Percentiles rank a stretch among this genome's conserved stretches.
phyloP scores from a whole-genome alignment of 306 rosid species.

The Fragaria vesca region DNA sequence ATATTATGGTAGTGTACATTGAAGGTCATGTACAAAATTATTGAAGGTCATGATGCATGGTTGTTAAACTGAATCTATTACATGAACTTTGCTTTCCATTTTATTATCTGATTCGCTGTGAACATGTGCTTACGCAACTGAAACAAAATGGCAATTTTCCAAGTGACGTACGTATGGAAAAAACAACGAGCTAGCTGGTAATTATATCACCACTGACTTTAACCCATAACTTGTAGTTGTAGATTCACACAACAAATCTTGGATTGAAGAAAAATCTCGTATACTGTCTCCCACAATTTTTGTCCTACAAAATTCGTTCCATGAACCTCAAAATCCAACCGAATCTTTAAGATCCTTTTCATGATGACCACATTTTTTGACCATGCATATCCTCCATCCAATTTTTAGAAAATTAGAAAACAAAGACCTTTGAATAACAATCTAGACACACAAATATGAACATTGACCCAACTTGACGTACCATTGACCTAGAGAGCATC shows the following conservation, averaged over 20 bases:
- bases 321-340: conserved; percentile 21
- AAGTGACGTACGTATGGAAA: conserved; percentile 21
- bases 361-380: conserved; percentile 51
- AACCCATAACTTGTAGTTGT: conserved; percentile 42
- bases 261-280: conserved; percentile 42
- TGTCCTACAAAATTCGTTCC: conserved; percentile 8
- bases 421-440: not conserved
- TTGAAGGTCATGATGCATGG: not conserved
- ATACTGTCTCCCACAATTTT: conserved; percentile 42
- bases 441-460: conserved; percentile 2
- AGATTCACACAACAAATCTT: conserved; percentile 50
- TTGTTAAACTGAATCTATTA: not conserved
- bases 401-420: conserved; percentile 18
- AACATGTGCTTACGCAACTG: not conserved
- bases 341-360: conserved; percentile 41
- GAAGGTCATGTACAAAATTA: not conserved
- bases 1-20: not conserved
- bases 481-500: conserved; percentile 34
- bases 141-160: not conserved
- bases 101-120: not conserved
- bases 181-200: conserved; percentile 30
- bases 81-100: not conserved
- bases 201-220: conserved; percentile 34
- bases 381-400: conserved; percentile 19
- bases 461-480: conserved; percentile 46